phyloP scores from a whole-genome alignment of 2,329 filamentous ascomycete species.

The Ceratocystis huliohia region DNA sequence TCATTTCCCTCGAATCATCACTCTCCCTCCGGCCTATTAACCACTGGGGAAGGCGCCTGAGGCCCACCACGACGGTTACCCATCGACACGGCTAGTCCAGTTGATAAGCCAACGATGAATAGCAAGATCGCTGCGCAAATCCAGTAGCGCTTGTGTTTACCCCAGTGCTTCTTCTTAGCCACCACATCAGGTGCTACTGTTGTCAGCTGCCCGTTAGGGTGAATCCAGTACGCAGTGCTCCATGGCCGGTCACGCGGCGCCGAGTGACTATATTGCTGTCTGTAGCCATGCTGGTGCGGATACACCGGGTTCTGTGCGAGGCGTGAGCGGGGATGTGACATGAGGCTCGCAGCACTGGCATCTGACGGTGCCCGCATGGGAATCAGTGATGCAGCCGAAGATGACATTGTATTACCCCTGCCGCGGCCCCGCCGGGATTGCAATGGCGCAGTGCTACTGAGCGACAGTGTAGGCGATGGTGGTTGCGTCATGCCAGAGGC shows the following conservation, averaged over 20 bases:
- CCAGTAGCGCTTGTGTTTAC: constrained; percentile 19
- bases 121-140: constrained; percentile 16
- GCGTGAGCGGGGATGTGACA: not conserved
- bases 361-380: not conserved
- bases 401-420: not conserved
- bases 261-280: not conserved
- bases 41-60: not conserved
- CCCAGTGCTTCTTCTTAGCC: constrained; percentile 13
- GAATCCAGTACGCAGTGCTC: constrained; percentile 19
- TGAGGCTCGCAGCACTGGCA: not conserved
- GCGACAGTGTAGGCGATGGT: not conserved
- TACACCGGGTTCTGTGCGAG: not conserved
- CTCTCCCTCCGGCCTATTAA: not conserved
- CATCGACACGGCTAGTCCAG: constrained; percentile 19
- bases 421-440: not conserved
- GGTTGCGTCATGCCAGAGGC: not conserved
- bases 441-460: not conserved
- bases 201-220: constrained; percentile 8
- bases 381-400: not conserved
- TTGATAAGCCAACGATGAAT: constrained; percentile 18
- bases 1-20: not conserved
- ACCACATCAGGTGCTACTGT: not conserved
- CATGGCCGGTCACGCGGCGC: constrained; percentile 12
- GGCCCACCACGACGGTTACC: constrained; percentile 2
- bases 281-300: constrained; percentile 9